Conservation (phyloP, 306 rosid genomes). For the Argentina anserina region DNA sequence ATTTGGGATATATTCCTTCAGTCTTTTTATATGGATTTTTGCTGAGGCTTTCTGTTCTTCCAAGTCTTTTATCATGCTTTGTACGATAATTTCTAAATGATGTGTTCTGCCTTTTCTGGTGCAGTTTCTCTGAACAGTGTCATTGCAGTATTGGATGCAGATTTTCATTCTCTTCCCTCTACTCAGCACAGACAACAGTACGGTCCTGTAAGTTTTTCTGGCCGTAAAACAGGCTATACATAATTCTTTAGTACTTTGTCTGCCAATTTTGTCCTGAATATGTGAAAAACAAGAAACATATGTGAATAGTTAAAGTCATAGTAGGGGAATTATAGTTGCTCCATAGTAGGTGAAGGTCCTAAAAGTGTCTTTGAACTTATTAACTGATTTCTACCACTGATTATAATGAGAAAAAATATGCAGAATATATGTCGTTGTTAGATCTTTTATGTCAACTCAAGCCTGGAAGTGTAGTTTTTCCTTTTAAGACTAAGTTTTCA, state of each 20-base stretch:
- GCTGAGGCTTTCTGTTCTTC: not conserved
- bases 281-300: not conserved
- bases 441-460: not conserved
- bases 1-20: not conserved
- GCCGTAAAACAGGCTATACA: constrained; percentile 10
- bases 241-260: not conserved
- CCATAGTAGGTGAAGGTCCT: not conserved
- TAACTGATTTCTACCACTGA: not conserved
- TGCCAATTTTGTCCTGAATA: not conserved
- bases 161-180: constrained; percentile 96
- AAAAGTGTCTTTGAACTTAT: not conserved
- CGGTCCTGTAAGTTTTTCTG: constrained; percentile 79
- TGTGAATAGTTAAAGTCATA: not conserved
- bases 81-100: not conserved
- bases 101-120: constrained; percentile 24
- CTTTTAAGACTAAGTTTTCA: not conserved
- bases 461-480: not conserved
- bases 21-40: constrained; percentile 5
- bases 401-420: not conserved
- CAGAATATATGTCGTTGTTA: not conserved
- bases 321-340: not conserved
- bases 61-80: not conserved
- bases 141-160: constrained; percentile 97
- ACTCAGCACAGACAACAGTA: constrained; percentile 93
- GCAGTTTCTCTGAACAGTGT: constrained; percentile 93